phyloP scores from a whole-genome alignment of 169 alveolate species.

The Eimeria maxima region DNA sequence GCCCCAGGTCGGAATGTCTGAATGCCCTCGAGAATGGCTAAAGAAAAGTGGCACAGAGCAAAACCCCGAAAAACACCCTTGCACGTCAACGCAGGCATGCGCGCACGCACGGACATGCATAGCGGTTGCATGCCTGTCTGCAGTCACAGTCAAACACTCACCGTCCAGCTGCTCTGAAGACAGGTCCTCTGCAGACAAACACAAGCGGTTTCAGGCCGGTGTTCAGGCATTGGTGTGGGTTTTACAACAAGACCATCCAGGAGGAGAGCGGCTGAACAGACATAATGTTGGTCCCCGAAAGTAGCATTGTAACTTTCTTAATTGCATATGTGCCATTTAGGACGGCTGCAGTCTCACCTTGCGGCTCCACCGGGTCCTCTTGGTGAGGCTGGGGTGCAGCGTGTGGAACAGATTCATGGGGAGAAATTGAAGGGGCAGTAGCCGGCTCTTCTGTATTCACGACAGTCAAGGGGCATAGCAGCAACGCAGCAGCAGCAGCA shows the following conservation, averaged over 20 bases:
- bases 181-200: not conserved
- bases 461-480: not conserved
- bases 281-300: not conserved
- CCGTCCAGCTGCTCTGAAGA: not conserved
- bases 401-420: not conserved
- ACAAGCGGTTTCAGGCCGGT: not conserved
- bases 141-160: not conserved
- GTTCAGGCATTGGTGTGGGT: not conserved
- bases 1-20: constrained; percentile 1
- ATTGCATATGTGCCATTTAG: not conserved
- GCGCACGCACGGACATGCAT: not conserved
- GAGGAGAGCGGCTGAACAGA: not conserved
- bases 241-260: not conserved
- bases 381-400: not conserved
- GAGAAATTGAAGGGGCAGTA: not conserved
- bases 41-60: not conserved
- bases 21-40: constrained; percentile 31
- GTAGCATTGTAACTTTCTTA: not conserved
- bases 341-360: not conserved
- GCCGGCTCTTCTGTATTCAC: not conserved
- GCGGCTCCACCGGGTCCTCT: not conserved
- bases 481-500: constrained; percentile 41
- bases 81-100: not conserved
- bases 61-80: not conserved
- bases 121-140: not conserved